Percentiles rank a stretch among this genome's conserved stretches.
Conservation (phyloP, 805 yeast genomes). For the Kodamaea laetipori region DNA sequence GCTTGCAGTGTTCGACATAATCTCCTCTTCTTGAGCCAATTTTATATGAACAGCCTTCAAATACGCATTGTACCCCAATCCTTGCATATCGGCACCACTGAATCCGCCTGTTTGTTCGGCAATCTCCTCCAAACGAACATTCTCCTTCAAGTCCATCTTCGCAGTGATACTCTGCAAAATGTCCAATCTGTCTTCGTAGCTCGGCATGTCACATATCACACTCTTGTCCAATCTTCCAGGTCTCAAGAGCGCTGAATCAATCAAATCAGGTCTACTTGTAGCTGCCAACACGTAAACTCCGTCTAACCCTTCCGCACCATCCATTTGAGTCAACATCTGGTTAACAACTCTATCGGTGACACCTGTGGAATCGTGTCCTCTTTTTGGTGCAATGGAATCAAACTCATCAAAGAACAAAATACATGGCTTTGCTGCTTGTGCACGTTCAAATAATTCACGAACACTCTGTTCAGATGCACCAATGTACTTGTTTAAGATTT, state of each 20-base stretch:
- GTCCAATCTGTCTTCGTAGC: conserved; percentile 65
- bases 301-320: conserved; percentile 94
- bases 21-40: conserved; percentile 50
- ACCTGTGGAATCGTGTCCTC: conserved; percentile 98
- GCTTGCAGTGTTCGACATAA: conserved; percentile 12
- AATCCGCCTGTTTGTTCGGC: conserved; percentile 70
- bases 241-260: conserved; percentile 90
- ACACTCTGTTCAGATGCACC: conserved; percentile 97
- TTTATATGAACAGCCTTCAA: conserved; percentile 78
- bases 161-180: conserved; percentile 61
- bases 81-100: conserved; percentile 95
- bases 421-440: conserved; percentile 93
- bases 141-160: conserved; percentile 58
- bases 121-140: conserved; percentile 54
- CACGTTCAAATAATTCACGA: conserved; percentile 89
- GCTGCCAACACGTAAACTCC: conserved; percentile 97
- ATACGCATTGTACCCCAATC: conserved; percentile 87
- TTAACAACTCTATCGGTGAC: conserved; percentile 97
- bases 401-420: conserved; percentile 92
- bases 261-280: conserved; percentile 91
- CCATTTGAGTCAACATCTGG: conserved; percentile 97
- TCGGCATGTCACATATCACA: conserved; percentile 87
- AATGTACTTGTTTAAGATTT: conserved; percentile 88
- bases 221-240: conserved; percentile 96
- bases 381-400: conserved; percentile 95